Evolutionary conservation across 1,284 basidiomycete species (phyloP), one percentile per base, ranked within the genome.

Genomic region (Leccinum griseonigrum): DNA sequence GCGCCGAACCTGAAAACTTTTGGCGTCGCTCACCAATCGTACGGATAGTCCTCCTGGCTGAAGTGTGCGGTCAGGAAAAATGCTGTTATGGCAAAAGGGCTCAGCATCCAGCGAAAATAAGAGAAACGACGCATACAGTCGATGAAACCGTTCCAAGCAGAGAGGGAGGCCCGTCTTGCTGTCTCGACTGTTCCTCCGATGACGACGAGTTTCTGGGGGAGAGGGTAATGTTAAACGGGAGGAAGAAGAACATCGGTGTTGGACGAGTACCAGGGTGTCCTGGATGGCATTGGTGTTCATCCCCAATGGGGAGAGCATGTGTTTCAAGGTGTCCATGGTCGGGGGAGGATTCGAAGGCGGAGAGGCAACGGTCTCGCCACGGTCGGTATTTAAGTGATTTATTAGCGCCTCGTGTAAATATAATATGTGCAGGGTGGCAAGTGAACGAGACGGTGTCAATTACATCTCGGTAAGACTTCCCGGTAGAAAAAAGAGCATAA

Each of bases 61-160:
- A 93, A 93, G 69, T 92, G 90, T 0, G 91, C 91, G 14, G 91
- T 93, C 61, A 93, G 80, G 80, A 92, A 93, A 80, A 93, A 93
- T 0, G 90, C 90, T 92, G 70, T 54, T 54, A 26, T 28, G 16
- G 50, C 40, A 8, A 55, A 22, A 11, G 8, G 32, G n/a, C 6
- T 76, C 3, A 68, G 59, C 2, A 22, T 54, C 10, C 22, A 5
- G 28, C 22, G 34, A 32, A 54, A 18, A 48, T 43, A 53, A 48
- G 46, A 26, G 14, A n/a, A 14, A 46, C 7, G 2, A 4, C 0
- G 73, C 87, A 69, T 72, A 92, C 91, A 93, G 71, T 93, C 91
- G 13, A 93, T 83, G 71, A 93, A 92, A 32, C 90, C 90, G 73
- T 88, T 92, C 91, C 91, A 93, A 13, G 89, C 91, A 13, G 90